A percentile compares a stretch with the other conserved stretches of the same genome.
Conservation (phyloP, 164 flowering plant species). For the Magnolia kwangsiensis region DNA sequence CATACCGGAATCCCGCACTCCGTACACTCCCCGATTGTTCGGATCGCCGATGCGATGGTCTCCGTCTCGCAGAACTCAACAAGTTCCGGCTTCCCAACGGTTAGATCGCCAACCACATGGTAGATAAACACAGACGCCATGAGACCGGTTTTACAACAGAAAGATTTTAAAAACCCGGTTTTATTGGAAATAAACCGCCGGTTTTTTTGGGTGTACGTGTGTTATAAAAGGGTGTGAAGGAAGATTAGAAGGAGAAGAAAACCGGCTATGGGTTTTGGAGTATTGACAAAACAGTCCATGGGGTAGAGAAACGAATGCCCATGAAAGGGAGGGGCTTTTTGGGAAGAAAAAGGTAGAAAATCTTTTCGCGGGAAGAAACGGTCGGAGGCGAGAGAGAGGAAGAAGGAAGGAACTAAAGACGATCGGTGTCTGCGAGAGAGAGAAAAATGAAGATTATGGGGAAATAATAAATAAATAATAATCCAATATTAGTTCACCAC, state of each 20-base stretch:
- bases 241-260: constrained; percentile 61
- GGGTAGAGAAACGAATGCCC: constrained; percentile 13
- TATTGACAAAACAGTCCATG: constrained; percentile 19
- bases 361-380: not conserved
- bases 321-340: constrained; percentile 12
- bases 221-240: constrained; percentile 59
- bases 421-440: not conserved
- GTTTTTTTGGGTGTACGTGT: not conserved
- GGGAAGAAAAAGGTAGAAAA: not conserved
- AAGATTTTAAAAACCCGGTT: not conserved
- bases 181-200: not conserved
- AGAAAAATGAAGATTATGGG: not conserved
- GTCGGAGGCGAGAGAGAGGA: not conserved
- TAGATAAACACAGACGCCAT: constrained; percentile 93
- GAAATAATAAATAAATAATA: too few species aligned
- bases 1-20: constrained; percentile 90
- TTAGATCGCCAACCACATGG: constrained; percentile 95
- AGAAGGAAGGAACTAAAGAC: not conserved
- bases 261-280: constrained; percentile 45
- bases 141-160: not conserved
- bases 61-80: constrained; percentile 77
- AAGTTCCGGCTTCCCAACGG: constrained; percentile 91
- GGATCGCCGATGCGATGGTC: constrained; percentile 77
- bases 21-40: constrained; percentile 72
- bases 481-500: too few species aligned